Conservation (phyloP, 768 basidiomycete genomes). For the Butyriboletus loyo region DNA sequence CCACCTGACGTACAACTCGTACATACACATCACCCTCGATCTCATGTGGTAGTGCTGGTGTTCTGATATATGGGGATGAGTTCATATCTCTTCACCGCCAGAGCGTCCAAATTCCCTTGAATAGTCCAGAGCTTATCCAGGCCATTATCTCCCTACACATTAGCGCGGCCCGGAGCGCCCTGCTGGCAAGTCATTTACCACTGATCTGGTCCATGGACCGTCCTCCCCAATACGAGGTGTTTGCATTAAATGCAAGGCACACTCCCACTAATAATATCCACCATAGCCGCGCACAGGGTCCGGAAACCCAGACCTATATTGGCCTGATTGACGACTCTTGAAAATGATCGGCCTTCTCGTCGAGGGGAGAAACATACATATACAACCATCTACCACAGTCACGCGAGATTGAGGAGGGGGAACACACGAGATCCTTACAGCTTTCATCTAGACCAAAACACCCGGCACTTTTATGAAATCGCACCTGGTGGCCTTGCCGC, state of each 20-base stretch:
- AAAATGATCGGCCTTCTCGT: constrained; percentile 10
- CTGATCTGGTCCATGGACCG: background rate
- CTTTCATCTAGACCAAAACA: background rate
- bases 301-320: constrained; percentile 1
- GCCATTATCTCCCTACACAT: background rate
- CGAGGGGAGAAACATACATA: background rate
- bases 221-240: background rate
- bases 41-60: background rate
- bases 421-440: background rate
- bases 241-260: too few species aligned
- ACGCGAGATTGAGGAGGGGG: background rate
- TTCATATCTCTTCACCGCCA: background rate
- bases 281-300: background rate
- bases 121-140: background rate
- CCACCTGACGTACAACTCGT: background rate
- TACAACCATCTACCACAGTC: background rate
- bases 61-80: constrained; percentile 1
- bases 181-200: background rate
- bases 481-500: constrained; percentile 2
- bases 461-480: background rate
- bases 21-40: background rate
- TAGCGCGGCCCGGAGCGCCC: background rate
- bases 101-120: background rate
- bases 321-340: background rate
- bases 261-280: constrained; percentile 7